These are phyloP conservation scores for Boletellus ananiceps DNA, from an alignment of 768 basidiomycete genomes.

Conservation along the genomic window DNA sequence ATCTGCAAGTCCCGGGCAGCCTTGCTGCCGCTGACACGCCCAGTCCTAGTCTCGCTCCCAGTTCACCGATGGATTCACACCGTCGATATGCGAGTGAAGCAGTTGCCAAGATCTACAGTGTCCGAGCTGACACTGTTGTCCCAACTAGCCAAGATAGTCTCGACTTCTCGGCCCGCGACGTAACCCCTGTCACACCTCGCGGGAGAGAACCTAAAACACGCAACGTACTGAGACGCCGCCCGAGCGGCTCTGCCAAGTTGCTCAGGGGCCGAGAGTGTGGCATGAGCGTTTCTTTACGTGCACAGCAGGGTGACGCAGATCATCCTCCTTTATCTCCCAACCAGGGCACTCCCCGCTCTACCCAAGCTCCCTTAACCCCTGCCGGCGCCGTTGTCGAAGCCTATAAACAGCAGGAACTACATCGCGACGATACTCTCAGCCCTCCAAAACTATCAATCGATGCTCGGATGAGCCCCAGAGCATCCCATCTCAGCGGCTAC, in stretches of 20 bases:
- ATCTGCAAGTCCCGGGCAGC: conserved; percentile 19
- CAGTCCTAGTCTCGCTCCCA: neutral
- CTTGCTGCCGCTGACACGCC: conserved; percentile 1
- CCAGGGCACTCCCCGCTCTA: neutral
- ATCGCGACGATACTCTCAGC: conserved; percentile 7
- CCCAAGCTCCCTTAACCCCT: conserved; percentile 30
- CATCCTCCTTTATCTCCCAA: neutral
- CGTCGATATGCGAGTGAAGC: conserved; percentile 20
- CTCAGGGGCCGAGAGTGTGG: conserved; percentile 12
- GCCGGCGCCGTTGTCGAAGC: conserved; percentile 44
- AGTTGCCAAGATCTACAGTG: conserved; percentile 1
- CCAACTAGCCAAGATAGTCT: conserved; percentile 14
- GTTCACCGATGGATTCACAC: conserved; percentile 11
- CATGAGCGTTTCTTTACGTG: conserved; percentile 5
- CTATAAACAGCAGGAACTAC: conserved; percentile 43
- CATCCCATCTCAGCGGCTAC: conserved; percentile 5
- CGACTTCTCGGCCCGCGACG: conserved; percentile 6
- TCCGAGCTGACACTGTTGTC: neutral
- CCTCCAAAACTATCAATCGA: conserved; percentile 24
- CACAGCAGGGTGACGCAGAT: neutral
- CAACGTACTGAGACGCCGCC: conserved; percentile 31
- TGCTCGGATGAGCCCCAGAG: conserved; percentile 17
- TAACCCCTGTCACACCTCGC: neutral
- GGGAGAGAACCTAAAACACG: conserved; percentile 21
- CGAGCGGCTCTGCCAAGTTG: conserved; percentile 25